phyloP scores from a whole-genome alignment of 2,329 filamentous ascomycete species.

The Verticillium albo-atrum region DNA sequence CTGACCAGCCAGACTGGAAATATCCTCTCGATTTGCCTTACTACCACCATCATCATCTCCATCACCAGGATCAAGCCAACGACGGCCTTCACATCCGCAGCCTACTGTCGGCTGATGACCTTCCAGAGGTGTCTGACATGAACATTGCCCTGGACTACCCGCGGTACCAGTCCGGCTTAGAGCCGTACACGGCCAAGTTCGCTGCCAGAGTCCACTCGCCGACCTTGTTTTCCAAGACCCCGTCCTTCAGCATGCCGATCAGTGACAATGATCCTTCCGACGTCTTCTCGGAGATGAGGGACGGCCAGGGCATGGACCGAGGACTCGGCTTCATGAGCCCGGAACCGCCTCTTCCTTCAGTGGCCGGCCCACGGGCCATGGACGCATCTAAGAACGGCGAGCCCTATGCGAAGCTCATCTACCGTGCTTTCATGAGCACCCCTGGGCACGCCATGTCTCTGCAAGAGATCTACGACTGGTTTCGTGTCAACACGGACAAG shows the following conservation, averaged over 20 bases:
- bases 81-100: background rate
- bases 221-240: background rate
- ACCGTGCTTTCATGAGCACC: conserved; percentile 65
- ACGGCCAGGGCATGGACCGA: background rate
- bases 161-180: background rate
- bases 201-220: background rate
- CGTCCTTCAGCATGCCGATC: background rate
- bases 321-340: background rate
- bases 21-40: background rate
- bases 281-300: background rate
- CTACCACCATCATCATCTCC: background rate
- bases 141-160: conserved; percentile 5
- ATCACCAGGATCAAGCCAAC: conserved; percentile 3
- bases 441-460: conserved; percentile 69
- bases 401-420: conserved; percentile 81
- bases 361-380: background rate
- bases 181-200: background rate
- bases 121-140: conserved; percentile 1
- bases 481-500: conserved; percentile 75
- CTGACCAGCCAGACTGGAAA: conserved; percentile 7
- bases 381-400: conserved; percentile 31
- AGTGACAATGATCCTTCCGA: background rate
- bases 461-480: conserved; percentile 89
- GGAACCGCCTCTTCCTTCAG: background rate
- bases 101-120: conserved; percentile 2